Evolutionary conservation across 768 basidiomycete species (phyloP), one percentile per base, ranked within the genome.

Genomic region (Cantharellus anzutake): DNA sequence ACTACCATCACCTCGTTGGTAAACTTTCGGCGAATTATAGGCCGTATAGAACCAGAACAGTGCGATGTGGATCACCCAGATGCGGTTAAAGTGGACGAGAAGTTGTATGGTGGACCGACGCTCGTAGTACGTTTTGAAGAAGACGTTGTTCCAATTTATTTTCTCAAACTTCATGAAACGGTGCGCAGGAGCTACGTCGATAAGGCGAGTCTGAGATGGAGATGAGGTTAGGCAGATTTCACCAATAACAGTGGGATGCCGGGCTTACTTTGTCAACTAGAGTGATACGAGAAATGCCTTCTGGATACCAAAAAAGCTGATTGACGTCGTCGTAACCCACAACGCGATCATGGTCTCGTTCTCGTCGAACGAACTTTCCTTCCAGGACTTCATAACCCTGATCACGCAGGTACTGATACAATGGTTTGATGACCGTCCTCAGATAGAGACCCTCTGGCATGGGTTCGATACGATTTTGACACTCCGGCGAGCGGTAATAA

Each of bases 241-340:
- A 55, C 7, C 52, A 55, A 42, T 20, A 60, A 20, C 53, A 40
- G n/a, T 11, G 3, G 11, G 4, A 16, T 16, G 16, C 5, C 11
- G 58, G 20, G 62, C 68, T 51, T 64, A 89, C 90, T 79, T 90
- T 94, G 76, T 97, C 90, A 16, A 73, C 78, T 48, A 97, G 76
- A 2, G 82, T 80, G 66, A 99, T 98, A 39, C 89, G 76, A 5
- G 92, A 87, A 66, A 99, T 92, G 40, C 96, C 96, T 64, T 99
- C 96, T 2, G 94, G 96, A 70, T 98, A 99, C 96, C 94, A 99
- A 72, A 99, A 99, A 53, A 99, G 73, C 70, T 99, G 94, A 69
- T 99, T 99, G 63, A 98, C 85, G 71, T 99, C 96, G 70, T 99
- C 96, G 67, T 99, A 99, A 3, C 96, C 96, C 67, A 99, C 94